Evolutionary conservation across 192 early-diverging fungal genomes (phyloP), one percentile per base, ranked within the genome.

Genomic region (Endogone sp.): DNA sequence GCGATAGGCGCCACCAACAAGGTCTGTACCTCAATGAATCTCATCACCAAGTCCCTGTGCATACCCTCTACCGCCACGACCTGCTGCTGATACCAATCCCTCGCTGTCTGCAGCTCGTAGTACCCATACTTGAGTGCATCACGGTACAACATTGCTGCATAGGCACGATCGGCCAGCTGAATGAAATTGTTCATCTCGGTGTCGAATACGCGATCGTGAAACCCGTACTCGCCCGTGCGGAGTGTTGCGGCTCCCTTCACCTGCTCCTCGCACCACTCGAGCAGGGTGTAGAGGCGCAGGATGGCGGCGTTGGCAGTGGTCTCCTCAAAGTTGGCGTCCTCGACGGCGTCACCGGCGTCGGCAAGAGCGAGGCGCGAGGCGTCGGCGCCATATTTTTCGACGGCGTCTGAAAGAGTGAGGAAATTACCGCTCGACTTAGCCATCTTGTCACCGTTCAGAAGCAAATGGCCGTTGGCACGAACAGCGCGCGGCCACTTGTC

Each of bases 301-400:
- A 99, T 95, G 44, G 95, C 94, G 31, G 94, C 92, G 72, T 99
- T 95, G 68, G 98, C 96, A 27, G 91, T 97, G 4, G 89, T 73
- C 71, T 95, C 92, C 75, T 95, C 89, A 82, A 99, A 99, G 87
- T 99, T 99, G 75, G 98, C 98, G 82, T 99, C 98, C 70, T 98
- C 95, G 60, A 95, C 86, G 65, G 86, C 80, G 74, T 99, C 98
- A 69, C 98, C 96, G 32, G 98, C 95, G 84, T 96, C 95, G 57
- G 98, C 98, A 68, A 99, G 84, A 3, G 94, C 89, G 75, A 99
- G 83, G 31, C 96, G 91, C 10, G 94, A 93, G 31, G 96, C 98
- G 75, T 99, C 98, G 49, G 98, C 96, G 69, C 98, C 95, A 68
- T 92, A 99, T 68, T 86, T 90, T 30, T 88, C 84, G 31, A 93